Conservation (phyloP, 192 early-diverging fungal species). For the Backusella morwellensis region DNA sequence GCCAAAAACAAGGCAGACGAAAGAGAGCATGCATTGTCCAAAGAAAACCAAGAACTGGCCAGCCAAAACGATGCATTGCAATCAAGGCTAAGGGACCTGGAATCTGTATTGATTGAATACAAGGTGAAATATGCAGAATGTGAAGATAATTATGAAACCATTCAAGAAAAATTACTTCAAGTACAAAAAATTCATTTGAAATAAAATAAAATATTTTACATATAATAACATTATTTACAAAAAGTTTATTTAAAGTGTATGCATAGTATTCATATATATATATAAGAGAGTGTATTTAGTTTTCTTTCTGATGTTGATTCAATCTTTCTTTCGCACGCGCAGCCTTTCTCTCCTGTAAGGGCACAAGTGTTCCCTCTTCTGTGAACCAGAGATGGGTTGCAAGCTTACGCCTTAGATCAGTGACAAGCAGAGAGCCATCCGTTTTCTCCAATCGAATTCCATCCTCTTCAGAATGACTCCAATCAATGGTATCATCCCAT, state of each 20-base stretch:
- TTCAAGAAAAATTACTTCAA: slow-evolving; percentile 66
- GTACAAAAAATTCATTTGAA: slow-evolving; percentile 14
- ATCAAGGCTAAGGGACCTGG: slow-evolving; percentile 54
- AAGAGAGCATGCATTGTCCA: slow-evolving; percentile 42
- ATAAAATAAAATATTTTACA: not conserved
- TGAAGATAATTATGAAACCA: slow-evolving; percentile 67
- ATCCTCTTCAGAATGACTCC: not conserved
- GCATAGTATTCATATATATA: not conserved
- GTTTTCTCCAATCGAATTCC: not conserved
- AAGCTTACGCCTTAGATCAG: slow-evolving; percentile 22
- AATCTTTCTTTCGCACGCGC: not conserved
- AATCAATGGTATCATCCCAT: slow-evolving; percentile 28
- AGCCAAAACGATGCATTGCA: slow-evolving; percentile 58
- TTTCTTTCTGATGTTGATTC: not conserved
- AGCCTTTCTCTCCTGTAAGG: not conserved
- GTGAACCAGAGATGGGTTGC: slow-evolving; percentile 19
- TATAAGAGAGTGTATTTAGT: not conserved
- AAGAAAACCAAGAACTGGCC: slow-evolving; percentile 35
- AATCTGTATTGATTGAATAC: slow-evolving; percentile 60
- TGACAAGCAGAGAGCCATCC: slow-evolving; percentile 11
- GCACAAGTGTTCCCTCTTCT: slow-evolving; percentile 3
- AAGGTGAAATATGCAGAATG: slow-evolving; percentile 76
- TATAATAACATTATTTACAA: not conserved
- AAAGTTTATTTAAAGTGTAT: not conserved
- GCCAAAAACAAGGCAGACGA: slow-evolving; percentile 59